These are phyloP conservation scores for Penicillium angulare DNA, from an alignment of 495 filamentous ascomycete genomes.

Conservation along the genomic window DNA sequence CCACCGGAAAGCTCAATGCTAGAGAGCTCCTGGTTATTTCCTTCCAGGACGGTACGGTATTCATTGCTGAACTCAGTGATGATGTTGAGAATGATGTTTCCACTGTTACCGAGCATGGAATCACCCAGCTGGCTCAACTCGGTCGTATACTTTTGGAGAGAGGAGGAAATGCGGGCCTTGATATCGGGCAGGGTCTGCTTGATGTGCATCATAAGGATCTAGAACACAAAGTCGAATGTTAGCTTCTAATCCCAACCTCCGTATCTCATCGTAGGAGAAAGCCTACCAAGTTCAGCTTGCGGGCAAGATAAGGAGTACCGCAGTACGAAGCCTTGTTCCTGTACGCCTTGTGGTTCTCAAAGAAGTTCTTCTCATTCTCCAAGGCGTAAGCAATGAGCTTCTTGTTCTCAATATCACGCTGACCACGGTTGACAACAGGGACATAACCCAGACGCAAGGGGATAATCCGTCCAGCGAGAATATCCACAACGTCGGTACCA, in stretches of 20 bases:
- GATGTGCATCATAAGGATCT: conserved; percentile 99
- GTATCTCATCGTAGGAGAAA: neutral
- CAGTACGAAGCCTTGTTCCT: conserved; percentile 98
- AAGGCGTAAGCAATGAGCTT: conserved; percentile 89
- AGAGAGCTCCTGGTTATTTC: conserved; percentile 93
- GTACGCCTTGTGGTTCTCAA: conserved; percentile 98
- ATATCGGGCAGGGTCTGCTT: conserved; percentile 99
- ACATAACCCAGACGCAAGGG: conserved; percentile 95
- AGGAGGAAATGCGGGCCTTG: conserved; percentile 89
- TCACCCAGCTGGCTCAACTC: conserved; percentile 86
- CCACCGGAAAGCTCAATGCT: conserved; percentile 93
- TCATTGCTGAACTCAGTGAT: conserved; percentile 99
- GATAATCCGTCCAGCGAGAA: conserved; percentile 96
- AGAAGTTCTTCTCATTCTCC: conserved; percentile 95
- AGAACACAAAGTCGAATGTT: conserved; percentile 13
- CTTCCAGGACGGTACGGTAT: conserved; percentile 93
- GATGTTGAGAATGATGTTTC: conserved; percentile 95
- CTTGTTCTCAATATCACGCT: conserved; percentile 97
- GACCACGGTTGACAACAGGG: conserved; percentile 97
- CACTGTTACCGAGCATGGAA: conserved; percentile 92
- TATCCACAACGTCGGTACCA: conserved; percentile 98
- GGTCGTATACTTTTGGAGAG: conserved; percentile 84
- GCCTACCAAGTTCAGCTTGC: conserved; percentile 87
- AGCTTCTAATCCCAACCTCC: neutral
- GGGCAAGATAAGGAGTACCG: conserved; percentile 92